A percentile compares a stretch with the other conserved stretches of the same genome.
Conservation (phyloP, 345 rosid genomes). For the Pugionium cornutum region DNA sequence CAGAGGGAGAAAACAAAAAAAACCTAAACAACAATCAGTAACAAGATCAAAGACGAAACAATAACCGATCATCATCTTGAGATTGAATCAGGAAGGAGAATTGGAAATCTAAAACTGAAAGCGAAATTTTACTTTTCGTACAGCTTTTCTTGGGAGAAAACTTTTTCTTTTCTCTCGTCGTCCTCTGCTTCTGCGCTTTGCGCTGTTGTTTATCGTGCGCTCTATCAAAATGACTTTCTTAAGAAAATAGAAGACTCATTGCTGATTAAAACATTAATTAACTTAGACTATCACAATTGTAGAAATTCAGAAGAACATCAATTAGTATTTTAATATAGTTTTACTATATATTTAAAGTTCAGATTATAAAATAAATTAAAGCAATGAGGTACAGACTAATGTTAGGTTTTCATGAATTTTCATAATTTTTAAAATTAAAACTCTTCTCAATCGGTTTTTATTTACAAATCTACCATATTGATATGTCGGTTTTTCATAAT, state of each 20-base stretch:
- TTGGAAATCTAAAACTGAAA: conserved; percentile 14
- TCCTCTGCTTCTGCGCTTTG: conserved; percentile 30
- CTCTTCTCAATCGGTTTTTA: too few species aligned
- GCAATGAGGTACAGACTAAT: too few species aligned
- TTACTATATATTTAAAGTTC: too few species aligned
- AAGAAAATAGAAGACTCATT: conserved; percentile 17
- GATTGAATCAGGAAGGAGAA: conserved; percentile 23
- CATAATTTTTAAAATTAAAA: too few species aligned
- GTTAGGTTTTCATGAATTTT: too few species aligned
- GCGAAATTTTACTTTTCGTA: conserved; percentile 11
- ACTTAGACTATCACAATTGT: too few species aligned
- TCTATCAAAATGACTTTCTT: conserved; percentile 29
- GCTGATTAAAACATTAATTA: background rate
- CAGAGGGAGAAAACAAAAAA: background rate
- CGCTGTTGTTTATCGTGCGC: conserved; percentile 40
- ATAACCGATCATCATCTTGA: conserved; percentile 11
- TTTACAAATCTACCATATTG: too few species aligned
- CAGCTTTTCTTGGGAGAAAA: conserved; percentile 16
- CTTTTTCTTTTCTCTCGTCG: conserved; percentile 1
- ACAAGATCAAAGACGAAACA: conserved; percentile 20
- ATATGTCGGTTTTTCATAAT: too few species aligned
- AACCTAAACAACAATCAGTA: conserved; percentile 20
- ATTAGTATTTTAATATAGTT: too few species aligned
- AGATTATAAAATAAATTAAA: too few species aligned
- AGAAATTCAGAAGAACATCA: too few species aligned